Percentiles rank a stretch among this genome's conserved stretches.
Conservation (phyloP, 768 basidiomycete genomes). For the Lanmaoa pseudosensibilis region DNA sequence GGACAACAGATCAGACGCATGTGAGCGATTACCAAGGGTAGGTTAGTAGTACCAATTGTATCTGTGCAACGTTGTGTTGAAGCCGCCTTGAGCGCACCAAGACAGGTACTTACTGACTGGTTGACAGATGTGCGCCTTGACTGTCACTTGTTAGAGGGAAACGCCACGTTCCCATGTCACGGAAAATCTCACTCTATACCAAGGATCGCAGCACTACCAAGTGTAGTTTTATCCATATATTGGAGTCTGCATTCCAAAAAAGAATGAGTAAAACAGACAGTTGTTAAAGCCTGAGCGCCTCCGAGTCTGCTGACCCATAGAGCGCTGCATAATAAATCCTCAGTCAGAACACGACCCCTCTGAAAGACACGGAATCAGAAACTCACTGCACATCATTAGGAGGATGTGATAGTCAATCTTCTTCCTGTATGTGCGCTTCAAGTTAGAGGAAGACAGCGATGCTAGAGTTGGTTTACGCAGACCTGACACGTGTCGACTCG, state of each 20-base stretch:
- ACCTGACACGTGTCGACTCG: constrained; percentile 56
- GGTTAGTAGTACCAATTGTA: constrained; percentile 57
- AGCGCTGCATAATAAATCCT: constrained; percentile 39
- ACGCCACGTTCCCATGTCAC: background rate
- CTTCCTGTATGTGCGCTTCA: constrained; percentile 30
- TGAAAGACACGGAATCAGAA: background rate
- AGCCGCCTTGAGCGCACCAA: background rate
- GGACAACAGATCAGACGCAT: background rate
- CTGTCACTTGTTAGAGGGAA: constrained; percentile 34
- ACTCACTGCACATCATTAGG: constrained; percentile 71
- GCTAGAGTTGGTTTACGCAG: background rate
- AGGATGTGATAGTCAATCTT: constrained; percentile 71
- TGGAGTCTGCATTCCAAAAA: constrained; percentile 52
- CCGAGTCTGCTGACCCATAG: constrained; percentile 51
- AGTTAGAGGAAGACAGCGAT: background rate
- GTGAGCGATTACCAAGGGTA: background rate
- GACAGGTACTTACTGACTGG: constrained; percentile 52
- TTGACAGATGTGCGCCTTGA: constrained; percentile 58
- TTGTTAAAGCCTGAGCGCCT: background rate
- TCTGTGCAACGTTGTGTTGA: constrained; percentile 33
- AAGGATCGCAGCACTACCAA: constrained; percentile 66
- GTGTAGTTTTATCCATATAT: constrained; percentile 75
- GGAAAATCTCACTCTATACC: constrained; percentile 55
- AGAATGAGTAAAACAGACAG: background rate
- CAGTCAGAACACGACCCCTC: background rate